Evolutionary conservation across 305 asterid genomes (phyloP).

Genomic region (Fraxinus baroniana): DNA sequence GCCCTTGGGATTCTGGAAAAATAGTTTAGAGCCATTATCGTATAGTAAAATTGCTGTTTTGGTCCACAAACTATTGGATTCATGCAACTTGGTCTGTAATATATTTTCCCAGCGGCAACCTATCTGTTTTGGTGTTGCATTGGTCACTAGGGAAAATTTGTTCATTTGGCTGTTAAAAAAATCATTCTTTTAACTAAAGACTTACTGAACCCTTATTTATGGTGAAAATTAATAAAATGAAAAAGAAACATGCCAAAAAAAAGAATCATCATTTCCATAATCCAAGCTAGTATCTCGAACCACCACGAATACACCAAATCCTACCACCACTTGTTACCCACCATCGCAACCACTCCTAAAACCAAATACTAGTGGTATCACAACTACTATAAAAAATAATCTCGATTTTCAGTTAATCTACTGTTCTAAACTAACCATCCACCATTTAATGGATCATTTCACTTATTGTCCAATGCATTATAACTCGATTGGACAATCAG

Average conservation of each 20-base stretch:
- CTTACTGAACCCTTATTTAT: too few species aligned
- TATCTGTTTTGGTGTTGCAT: neutral
- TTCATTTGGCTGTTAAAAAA: neutral
- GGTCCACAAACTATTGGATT: neutral
- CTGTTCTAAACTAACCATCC: neutral
- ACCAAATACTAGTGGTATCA: too few species aligned
- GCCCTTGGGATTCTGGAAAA: slow-evolving; percentile 23
- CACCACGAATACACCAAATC: too few species aligned
- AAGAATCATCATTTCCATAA: neutral
- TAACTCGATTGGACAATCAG: too few species aligned
- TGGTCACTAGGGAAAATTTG: neutral
- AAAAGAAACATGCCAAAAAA: neutral
- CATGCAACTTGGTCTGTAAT: neutral
- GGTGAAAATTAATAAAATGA: neutral
- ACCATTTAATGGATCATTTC: neutral
- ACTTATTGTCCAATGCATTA: neutral
- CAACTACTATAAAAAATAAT: neutral
- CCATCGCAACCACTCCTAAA: neutral
- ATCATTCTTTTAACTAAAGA: neutral
- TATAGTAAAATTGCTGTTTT: too few species aligned
- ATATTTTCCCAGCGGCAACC: neutral
- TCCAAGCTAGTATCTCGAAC: too few species aligned
- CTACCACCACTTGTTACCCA: neutral
- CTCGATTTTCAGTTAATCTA: too few species aligned
- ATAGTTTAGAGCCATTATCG: slow-evolving; percentile 22